Base-by-base conservation (phyloP, 352 stramenopile species). In the Globisporangium takayamanum region DNA sequence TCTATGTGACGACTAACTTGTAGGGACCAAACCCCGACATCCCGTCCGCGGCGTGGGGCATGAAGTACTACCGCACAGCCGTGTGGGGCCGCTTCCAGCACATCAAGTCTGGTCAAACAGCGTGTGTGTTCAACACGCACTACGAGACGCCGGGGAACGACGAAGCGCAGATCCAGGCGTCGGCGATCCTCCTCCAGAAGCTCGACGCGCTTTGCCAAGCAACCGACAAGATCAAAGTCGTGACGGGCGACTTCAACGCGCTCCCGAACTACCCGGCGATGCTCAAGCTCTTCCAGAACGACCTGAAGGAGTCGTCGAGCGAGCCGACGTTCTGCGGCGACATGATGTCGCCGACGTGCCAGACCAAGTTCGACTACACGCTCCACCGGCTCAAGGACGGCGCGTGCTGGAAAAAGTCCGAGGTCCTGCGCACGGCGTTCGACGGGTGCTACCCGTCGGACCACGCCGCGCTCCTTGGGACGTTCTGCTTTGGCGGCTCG, bases 141-240 rank as follows among this genome's bases (percentile, higher is more conserved):
- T 93, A 87, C 62, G 83, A 93, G 67, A 93, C 79, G 2, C 80
- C 78, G 18, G 83, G 83, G 5, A 89, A 90, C 20, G 72, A 89
- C 36, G 70, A 84, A 46, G 80, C 80, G 14, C 83, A 92, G 68
- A 68, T 74, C 20, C 69, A 91, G 51, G 79, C 67, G 22, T 84
- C 83, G 7, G 70, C 81, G 22, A 86, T 93, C 59, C 77, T 93
- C 28, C 67, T 88, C 36, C 53, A 74, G 30, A 73, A 78, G 42
- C 70, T 76, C 20, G 68, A 75, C 30, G 56, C 70, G 7, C 45
- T 81, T 55, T 92, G 82, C 49, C 66, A 87, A 22, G 57, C 74
- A 0, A 53, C 50, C 0, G 82, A 92, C 66, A 83, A 82, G 50
- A 62, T 90, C 28, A 73, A 77, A 28, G 76, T 90, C 28, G 57